These are phyloP conservation scores for Fistulinella cinereoalba DNA, from an alignment of 1,284 basidiomycete genomes.

Conservation along the genomic window DNA sequence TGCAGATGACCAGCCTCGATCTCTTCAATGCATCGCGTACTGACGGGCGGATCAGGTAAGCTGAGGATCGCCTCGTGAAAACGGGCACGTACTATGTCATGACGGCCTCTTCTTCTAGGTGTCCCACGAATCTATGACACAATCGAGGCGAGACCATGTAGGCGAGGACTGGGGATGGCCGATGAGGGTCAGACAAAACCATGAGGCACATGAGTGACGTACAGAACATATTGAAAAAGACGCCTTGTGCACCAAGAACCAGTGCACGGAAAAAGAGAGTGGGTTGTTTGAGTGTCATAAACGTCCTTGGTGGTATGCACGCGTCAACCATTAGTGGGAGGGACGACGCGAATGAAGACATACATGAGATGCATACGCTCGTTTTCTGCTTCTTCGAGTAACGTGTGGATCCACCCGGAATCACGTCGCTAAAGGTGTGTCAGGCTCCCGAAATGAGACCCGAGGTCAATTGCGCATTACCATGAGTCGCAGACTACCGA, in stretches of 20 bases:
- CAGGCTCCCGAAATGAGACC: constrained; percentile 7
- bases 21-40: constrained; percentile 80
- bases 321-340: constrained; percentile 10
- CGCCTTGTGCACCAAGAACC: constrained; percentile 84
- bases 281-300: constrained; percentile 83
- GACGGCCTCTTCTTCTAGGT: constrained; percentile 95
- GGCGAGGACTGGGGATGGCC: constrained; percentile 56
- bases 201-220: constrained; percentile 32
- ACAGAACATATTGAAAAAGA: constrained; percentile 93
- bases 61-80: constrained; percentile 28
- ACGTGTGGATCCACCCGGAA: constrained; percentile 83
- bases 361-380: constrained; percentile 93
- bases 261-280: constrained; percentile 75
- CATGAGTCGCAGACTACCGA: constrained; percentile 81
- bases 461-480: constrained; percentile 39
- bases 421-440: constrained; percentile 63
- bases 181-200: constrained; percentile 17
- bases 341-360: constrained; percentile 4
- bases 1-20: constrained; percentile 85
- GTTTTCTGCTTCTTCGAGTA: constrained; percentile 93
- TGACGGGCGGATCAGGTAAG: constrained; percentile 29
- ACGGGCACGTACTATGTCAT: constrained; percentile 66
- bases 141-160: constrained; percentile 81
- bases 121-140: constrained; percentile 93
- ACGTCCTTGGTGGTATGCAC: constrained; percentile 56